phyloP scores from a whole-genome alignment of 1,284 basidiomycete species.

The Porogramme epimiltina region DNA sequence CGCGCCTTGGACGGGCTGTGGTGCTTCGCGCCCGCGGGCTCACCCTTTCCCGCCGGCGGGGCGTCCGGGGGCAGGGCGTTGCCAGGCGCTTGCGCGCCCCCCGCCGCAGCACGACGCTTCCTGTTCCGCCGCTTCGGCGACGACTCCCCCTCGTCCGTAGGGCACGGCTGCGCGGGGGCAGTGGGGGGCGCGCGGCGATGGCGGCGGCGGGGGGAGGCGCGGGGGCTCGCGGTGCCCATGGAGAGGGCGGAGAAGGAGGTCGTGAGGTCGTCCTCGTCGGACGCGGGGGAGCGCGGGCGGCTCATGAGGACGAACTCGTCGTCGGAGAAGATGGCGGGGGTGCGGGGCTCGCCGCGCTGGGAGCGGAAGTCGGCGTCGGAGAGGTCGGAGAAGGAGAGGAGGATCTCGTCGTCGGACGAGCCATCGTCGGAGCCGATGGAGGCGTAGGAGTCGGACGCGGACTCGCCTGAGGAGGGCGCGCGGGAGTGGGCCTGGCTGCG shows the following conservation, averaged over 20 bases:
- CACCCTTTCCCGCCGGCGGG: constrained; percentile 10
- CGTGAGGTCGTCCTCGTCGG: constrained; percentile 19
- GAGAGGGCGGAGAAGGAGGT: constrained; percentile 28
- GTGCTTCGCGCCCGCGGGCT: constrained; percentile 7
- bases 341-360: constrained; percentile 19
- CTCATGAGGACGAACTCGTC: constrained; percentile 34
- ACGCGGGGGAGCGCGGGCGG: constrained; percentile 19
- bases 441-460: constrained; percentile 26
- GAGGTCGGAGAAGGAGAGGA: constrained; percentile 40
- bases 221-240: constrained; percentile 12
- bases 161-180: background rate
- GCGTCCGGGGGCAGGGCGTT: constrained; percentile 1
- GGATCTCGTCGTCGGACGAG: constrained; percentile 53
- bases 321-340: constrained; percentile 31
- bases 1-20: constrained; percentile 14
- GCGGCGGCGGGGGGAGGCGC: constrained; percentile 1
- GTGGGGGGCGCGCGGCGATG: background rate
- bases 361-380: constrained; percentile 21
- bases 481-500: constrained; percentile 11
- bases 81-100: constrained; percentile 2
- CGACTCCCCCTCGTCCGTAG: background rate
- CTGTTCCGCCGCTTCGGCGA: constrained; percentile 12
- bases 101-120: constrained; percentile 13
- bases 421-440: constrained; percentile 25
- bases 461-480: constrained; percentile 21